A percentile compares a stretch with the other conserved stretches of the same genome.
Evolutionary conservation across 768 basidiomycete genomes (phyloP).

Genomic region (Tricholomella constricta): DNA sequence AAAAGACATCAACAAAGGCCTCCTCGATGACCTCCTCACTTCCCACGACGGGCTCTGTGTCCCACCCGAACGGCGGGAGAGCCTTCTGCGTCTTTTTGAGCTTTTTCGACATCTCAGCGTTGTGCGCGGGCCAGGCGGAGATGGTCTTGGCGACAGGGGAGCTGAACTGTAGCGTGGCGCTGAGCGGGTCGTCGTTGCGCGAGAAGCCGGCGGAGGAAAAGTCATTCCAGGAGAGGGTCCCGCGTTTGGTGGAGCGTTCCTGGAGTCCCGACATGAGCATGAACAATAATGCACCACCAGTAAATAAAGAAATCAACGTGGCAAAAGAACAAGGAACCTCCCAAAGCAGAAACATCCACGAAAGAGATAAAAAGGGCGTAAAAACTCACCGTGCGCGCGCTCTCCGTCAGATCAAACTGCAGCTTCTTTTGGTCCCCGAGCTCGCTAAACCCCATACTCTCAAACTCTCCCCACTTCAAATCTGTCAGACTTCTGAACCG

Average conservation of each 20-base stretch:
- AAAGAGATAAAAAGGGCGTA: too few species aligned
- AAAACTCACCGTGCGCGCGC: slow-evolving; percentile 65
- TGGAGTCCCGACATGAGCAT: too few species aligned
- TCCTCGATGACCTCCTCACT: slow-evolving; percentile 85
- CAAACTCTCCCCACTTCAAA: slow-evolving; percentile 91
- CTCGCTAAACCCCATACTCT: slow-evolving; percentile 75
- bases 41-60: slow-evolving; percentile 82
- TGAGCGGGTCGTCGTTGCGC: slow-evolving; percentile 73
- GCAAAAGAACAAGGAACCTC: too few species aligned
- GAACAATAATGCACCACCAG: too few species aligned
- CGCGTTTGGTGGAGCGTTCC: slow-evolving; percentile 72
- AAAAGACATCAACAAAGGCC: slow-evolving; percentile 85
- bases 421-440: slow-evolving; percentile 68
- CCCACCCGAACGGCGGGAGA: slow-evolving; percentile 89
- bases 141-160: slow-evolving; percentile 49
- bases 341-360: slow-evolving; percentile 1
- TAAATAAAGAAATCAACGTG: too few species aligned
- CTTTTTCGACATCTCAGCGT: slow-evolving; percentile 72
- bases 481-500: slow-evolving; percentile 82
- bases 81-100: slow-evolving; percentile 83
- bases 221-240: slow-evolving; percentile 89
- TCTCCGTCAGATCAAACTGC: slow-evolving; percentile 91
- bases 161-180: slow-evolving; percentile 82
- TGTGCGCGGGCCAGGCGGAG: slow-evolving; percentile 72
- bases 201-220: slow-evolving; percentile 85